Evolutionary conservation across 1,284 basidiomycete genomes (phyloP).

Genomic region (Ganoderma sp.): DNA sequence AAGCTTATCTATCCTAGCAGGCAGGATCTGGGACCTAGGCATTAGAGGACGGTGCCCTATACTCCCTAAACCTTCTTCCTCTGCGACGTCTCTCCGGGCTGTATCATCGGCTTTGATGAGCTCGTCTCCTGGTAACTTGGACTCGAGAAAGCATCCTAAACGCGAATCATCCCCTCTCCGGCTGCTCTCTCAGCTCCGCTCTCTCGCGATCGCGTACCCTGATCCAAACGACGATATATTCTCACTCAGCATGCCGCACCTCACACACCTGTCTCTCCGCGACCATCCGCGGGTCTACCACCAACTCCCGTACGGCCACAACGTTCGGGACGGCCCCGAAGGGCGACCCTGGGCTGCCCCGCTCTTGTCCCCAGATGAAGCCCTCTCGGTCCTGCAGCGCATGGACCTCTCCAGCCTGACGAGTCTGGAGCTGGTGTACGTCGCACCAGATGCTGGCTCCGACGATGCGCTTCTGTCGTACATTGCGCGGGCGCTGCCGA

Average conservation of each 20-base stretch:
- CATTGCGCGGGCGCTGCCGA: too few relatives aligned
- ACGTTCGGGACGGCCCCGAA: too few relatives aligned
- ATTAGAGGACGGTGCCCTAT: not conserved
- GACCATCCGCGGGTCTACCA: too few relatives aligned
- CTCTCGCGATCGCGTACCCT: not conserved
- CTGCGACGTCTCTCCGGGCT: not conserved
- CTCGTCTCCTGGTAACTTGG: not conserved
- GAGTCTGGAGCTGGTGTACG: too few relatives aligned
- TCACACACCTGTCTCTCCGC: too few relatives aligned
- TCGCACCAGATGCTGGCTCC: too few relatives aligned
- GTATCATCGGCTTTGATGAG: not conserved
- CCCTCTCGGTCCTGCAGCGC: too few relatives aligned
- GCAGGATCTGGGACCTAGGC: not conserved
- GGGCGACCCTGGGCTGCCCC: too few relatives aligned
- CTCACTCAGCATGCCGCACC: not conserved
- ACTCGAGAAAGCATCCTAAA: constrained; percentile 3
- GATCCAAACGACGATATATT: constrained; percentile 1
- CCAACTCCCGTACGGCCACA: too few relatives aligned
- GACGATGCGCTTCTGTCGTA: too few relatives aligned
- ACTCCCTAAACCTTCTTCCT: not conserved
- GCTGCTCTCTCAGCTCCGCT: not conserved
- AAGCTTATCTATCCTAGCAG: not conserved
- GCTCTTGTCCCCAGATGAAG: too few relatives aligned
- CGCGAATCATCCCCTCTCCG: not conserved
- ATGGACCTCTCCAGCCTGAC: too few relatives aligned